Base-by-base conservation (phyloP, 2,329 filamentous ascomycete genomes). In the Mariannaea elegans region DNA sequence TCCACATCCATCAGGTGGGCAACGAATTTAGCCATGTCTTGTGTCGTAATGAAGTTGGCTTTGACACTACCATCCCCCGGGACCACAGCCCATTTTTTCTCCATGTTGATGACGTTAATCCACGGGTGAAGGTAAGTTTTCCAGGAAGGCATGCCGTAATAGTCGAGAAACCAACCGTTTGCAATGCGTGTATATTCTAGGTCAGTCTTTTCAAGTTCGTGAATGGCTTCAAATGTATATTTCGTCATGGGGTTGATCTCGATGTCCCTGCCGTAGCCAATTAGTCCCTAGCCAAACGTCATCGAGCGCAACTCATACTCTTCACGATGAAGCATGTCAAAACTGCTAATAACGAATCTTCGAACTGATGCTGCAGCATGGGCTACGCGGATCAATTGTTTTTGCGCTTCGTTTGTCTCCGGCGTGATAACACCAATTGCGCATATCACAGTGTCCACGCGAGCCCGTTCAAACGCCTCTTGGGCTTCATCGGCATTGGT, bases 141-240 rank as follows among this genome's bases (percentile, higher is more conserved):
- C 56, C 66, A 62, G 16, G 55, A 12, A 0, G 69, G 71, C 62
- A 70, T 62, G 16, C 66, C 71, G 2, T 69, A 72, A 51, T 72
- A 72, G 24, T 72, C 71, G 1, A 69, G 55, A 36, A 72, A 71
- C 60, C 63, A 68, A 1, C 67, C 69, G 10, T 63, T 69, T 2
- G 34, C 46, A 1, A 72, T 41, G 3, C 66, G 69, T 0, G 69
- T 72, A 10, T 63, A 68, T 0, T 3, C 23, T 0, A 68, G 47
- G 1, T 14, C 19, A 0, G 63, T 67, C 4, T 61, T 53, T 9
- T 65, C 61, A 1, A 68, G 58, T 19, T 64, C 41, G 0, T 59
- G 54, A 0, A 68, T 63, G 2, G 70, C 68, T 13, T 69, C 63
- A 19, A 72, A 72, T 0, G 66, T 65, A 18, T 68, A 69, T 13